Conservation (phyloP, 495 filamentous ascomycete genomes). For the Neurospora tetrasperma region DNA sequence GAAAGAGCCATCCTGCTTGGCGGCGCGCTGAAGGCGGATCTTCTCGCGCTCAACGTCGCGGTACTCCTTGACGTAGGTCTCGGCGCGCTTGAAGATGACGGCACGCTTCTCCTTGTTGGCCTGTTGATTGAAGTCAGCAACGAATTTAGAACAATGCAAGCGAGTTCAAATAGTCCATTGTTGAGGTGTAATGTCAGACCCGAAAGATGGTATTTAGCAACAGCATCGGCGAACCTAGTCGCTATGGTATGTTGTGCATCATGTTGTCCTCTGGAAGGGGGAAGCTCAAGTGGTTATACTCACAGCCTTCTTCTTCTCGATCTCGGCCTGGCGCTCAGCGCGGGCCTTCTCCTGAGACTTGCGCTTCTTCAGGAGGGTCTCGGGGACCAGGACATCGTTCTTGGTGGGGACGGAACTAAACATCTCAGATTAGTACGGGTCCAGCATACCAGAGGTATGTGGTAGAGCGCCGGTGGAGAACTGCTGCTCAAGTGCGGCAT, state of each 20-base stretch:
- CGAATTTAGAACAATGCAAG: constrained; percentile 1
- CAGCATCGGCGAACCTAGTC: constrained; percentile 97
- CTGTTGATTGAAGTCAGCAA: constrained; percentile 45
- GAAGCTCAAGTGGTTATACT: constrained; percentile 31
- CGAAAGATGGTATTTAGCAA: constrained; percentile 99
- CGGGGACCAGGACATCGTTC: constrained; percentile 89
- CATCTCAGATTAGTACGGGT: constrained; percentile 50
- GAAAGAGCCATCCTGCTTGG: constrained; percentile 88
- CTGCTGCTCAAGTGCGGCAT: constrained; percentile 79
- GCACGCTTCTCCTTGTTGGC: constrained; percentile 93
- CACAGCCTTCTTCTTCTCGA: constrained; percentile 83
- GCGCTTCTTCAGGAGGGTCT: constrained; percentile 99
- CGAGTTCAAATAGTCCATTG: constrained; percentile 15
- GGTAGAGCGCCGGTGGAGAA: constrained; percentile 81
- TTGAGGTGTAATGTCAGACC: constrained; percentile 59
- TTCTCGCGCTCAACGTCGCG: constrained; percentile 96
- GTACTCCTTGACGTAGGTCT: constrained; percentile 99
- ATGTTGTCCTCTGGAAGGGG: constrained; percentile 23
- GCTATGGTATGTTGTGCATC: constrained; percentile 63
- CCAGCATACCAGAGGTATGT: constrained; percentile 51
- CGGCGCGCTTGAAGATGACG: constrained; percentile 98
- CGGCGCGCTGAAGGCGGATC: constrained; percentile 78
- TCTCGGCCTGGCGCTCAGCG: constrained; percentile 70
- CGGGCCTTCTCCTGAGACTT: constrained; percentile 98
- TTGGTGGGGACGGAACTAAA: constrained; percentile 72